phyloP scores from a whole-genome alignment of 495 filamentous ascomycete genomes.

The Penicillium malachiteum region DNA sequence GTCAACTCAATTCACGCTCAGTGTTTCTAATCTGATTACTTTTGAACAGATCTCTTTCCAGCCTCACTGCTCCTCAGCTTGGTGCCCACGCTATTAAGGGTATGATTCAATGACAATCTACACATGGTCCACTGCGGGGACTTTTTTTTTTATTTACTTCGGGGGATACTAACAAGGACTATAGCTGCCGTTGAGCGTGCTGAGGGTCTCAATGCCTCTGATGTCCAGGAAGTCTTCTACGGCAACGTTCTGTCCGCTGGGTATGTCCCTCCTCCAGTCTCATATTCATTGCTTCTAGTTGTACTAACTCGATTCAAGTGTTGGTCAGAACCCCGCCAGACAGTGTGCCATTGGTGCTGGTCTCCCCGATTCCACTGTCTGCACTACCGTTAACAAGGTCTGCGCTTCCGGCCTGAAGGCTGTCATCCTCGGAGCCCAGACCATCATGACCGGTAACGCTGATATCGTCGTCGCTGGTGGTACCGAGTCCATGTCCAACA shows the following conservation, averaged over 20 bases:
- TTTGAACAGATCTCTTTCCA: constrained; percentile 70
- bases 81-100: constrained; percentile 91
- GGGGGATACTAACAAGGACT: constrained; percentile 5
- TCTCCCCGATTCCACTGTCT: constrained; percentile 71
- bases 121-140: neutral
- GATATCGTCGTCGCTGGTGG: constrained; percentile 89
- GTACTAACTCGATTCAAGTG: constrained; percentile 49
- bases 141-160: neutral
- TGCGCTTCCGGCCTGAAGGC: constrained; percentile 94
- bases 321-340: constrained; percentile 94
- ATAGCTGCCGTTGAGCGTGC: constrained; percentile 82
- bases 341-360: constrained; percentile 90
- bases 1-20: neutral
- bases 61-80: constrained; percentile 79
- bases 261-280: constrained; percentile 48
- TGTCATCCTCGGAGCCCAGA: constrained; percentile 91
- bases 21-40: neutral
- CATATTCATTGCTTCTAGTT: neutral
- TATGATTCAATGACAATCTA: constrained; percentile 32
- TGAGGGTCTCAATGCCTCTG: constrained; percentile 75
- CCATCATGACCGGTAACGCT: constrained; percentile 92
- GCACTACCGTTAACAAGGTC: constrained; percentile 97
- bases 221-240: constrained; percentile 95
- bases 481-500: constrained; percentile 96
- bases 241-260: constrained; percentile 97